Conservation (phyloP, 192 early-diverging fungal species). For the Powellomyces hirtus region DNA sequence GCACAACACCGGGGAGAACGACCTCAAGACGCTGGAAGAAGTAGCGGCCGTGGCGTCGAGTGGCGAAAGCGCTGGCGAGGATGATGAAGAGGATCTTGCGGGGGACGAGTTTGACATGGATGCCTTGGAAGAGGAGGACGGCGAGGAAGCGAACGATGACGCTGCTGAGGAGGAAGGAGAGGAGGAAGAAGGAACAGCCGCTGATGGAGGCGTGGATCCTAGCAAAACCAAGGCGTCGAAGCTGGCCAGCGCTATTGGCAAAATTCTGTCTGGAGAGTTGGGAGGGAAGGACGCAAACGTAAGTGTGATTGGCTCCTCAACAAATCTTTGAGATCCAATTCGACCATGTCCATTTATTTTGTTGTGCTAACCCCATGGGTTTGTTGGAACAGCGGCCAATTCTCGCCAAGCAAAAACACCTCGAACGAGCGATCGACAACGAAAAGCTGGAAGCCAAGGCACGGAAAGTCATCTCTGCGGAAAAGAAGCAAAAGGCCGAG, state of each 20-base stretch:
- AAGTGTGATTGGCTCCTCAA: background rate
- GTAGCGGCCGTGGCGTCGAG: background rate
- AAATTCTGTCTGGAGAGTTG: slow-evolving; percentile 58
- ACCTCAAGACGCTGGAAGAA: background rate
- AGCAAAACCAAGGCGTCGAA: slow-evolving; percentile 51
- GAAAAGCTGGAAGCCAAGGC: slow-evolving; percentile 81
- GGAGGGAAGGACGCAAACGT: slow-evolving; percentile 42
- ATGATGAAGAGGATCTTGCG: slow-evolving; percentile 38
- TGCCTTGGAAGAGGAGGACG: slow-evolving; percentile 19
- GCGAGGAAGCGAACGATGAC: slow-evolving; percentile 30
- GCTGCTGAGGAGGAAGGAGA: slow-evolving; percentile 1
- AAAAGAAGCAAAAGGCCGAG: slow-evolving; percentile 64
- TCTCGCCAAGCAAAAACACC: slow-evolving; percentile 75
- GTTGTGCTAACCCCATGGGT: no score
- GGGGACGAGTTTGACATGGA: slow-evolving; percentile 39
- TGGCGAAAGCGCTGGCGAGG: slow-evolving; percentile 28
- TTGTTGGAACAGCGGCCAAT: slow-evolving; percentile 60
- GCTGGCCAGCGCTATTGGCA: slow-evolving; percentile 66
- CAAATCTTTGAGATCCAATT: no score
- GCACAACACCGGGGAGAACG: background rate
- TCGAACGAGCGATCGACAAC: slow-evolving; percentile 80
- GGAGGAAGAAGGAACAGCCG: background rate
- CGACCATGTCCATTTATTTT: no score
- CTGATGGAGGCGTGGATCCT: background rate
- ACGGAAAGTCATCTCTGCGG: slow-evolving; percentile 68